Base-by-base conservation (phyloP, 371 early-diverging fungal genomes). In the Circinella minor region DNA sequence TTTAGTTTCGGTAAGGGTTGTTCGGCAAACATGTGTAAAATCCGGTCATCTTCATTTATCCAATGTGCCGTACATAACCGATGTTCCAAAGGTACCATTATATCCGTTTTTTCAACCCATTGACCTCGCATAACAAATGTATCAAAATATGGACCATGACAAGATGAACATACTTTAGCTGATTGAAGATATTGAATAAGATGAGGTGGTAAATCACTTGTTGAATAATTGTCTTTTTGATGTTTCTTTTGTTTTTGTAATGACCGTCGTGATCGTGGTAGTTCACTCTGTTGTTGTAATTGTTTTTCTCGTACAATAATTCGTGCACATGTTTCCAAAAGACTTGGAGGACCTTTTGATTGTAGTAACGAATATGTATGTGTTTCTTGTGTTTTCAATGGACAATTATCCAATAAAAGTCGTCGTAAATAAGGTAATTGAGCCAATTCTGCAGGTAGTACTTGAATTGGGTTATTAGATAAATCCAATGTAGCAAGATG, bases 81-180 rank as follows among this genome's bases (percentile, higher is more conserved):
- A 70, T 92, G 93, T 76, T 92, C 92, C 4, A 92, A 74, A 0
- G 93, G 92, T 17, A 93, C 54, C 66, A 71, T 72, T 27, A 61
- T 43, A 46, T 78, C 80, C 54, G 76, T 73, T 55, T 88, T 88
- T 57, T 90, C 91, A 20, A 93, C 81, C 51, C 90, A 78, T 37
- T 90, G 86, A 20, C 88, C 83, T 11, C 94, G 86, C 36, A 77
- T 76, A 17, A 86, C 80, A 74, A 72, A 88, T 4, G 78, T 73
- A 20, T 93, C 91, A 77, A 94, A 94, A 71, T 92, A 93, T 18
- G 96, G 95, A 0, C 95, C 96, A n/a, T 88, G 86, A 77, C 98
- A 98, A 74, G 90, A 93, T 8, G 94, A 82, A 76, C 98, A 98
- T 27, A 81, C 73, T 49, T 89, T 83, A 4, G 89, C 92, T 14